These are phyloP conservation scores for Aspergillus cristatus DNA, from an alignment of 495 filamentous ascomycete genomes.

Conservation along the genomic window DNA sequence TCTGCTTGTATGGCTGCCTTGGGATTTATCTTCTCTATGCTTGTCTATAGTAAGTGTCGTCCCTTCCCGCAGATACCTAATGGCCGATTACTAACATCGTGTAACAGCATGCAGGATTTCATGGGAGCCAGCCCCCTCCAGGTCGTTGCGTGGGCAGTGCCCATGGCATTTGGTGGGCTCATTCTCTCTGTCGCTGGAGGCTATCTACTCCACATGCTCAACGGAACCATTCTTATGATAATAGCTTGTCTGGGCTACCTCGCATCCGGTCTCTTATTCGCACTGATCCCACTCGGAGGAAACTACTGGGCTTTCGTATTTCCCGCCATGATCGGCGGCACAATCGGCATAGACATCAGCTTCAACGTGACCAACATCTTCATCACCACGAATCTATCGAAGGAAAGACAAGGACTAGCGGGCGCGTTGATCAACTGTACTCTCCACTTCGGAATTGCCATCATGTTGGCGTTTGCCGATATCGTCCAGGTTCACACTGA, in stretches of 20 bases:
- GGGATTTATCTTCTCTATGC: constrained; percentile 72
- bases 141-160: constrained; percentile 69
- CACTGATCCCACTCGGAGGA: constrained; percentile 52
- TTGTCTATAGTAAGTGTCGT: constrained; percentile 63
- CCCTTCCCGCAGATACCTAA: no score
- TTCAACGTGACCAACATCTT: constrained; percentile 82
- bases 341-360: constrained; percentile 73
- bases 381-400: constrained; percentile 65
- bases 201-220: constrained; percentile 65
- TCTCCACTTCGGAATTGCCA: constrained; percentile 73
- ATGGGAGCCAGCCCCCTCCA: constrained; percentile 59
- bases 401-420: constrained; percentile 62
- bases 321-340: constrained; percentile 73
- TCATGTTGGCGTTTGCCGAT: constrained; percentile 71
- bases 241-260: constrained; percentile 59
- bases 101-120: constrained; percentile 54
- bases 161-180: constrained; percentile 67
- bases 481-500: constrained; percentile 49
- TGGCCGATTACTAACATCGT: constrained; percentile 6
- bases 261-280: constrained; percentile 59
- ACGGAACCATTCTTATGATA: constrained; percentile 60
- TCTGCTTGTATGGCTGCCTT: constrained; percentile 68
- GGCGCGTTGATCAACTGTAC: constrained; percentile 60
- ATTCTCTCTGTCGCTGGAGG: constrained; percentile 64
- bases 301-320: constrained; percentile 69